Evolutionary conservation across 2,329 filamentous ascomycete species (phyloP), one percentile per base, ranked within the genome.

Genomic region (Neonectria coccinea): DNA sequence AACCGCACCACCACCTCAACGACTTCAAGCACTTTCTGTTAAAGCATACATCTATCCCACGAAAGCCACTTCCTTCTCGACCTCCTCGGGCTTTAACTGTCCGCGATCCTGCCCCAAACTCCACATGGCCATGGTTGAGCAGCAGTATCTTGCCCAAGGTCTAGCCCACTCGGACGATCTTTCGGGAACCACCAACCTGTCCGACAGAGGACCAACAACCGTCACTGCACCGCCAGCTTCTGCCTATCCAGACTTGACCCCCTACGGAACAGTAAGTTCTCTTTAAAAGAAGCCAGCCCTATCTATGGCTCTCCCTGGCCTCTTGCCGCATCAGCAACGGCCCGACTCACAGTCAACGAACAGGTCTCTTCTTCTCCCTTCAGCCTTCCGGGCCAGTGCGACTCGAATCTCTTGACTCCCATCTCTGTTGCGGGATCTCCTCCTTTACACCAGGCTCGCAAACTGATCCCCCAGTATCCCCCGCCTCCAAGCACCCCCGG

Each of bases 361-460:
- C 59, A 74, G 72, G 72, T 74, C 41, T 66, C 68, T 42, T 64
- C 69, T n/a, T 73, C 75, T 8, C 69, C 78, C n/a, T 79, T 78
- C 69, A 73, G 63, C 64, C 70, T 77, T 71, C 66, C 75, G 69
- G 57, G 73, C 72, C 71, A 77, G 66, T 81, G 79, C 75, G 83
- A 85, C 67, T 73, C 80, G 41, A 79, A 77, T 48, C 77, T 86
- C 59, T 75, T 85, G 53, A 86, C 85, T n/a, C 85, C 85, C 27
- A 81, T 82, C n/a, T 86, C 85, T 51, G 78, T 78, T 52, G 78
- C 79, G 59, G 80, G 77, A 29, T 87, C 85, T 33, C 85, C 85
- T 57, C 81, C 82, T 53, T 69, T 85, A 47, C 78, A 80, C 57
- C 82, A 85, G 59, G 78, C 77, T 56, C 75, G 75, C 58, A 84